phyloP scores from a whole-genome alignment of 2,329 filamentous ascomycete species.

The Penicillium sp. region DNA sequence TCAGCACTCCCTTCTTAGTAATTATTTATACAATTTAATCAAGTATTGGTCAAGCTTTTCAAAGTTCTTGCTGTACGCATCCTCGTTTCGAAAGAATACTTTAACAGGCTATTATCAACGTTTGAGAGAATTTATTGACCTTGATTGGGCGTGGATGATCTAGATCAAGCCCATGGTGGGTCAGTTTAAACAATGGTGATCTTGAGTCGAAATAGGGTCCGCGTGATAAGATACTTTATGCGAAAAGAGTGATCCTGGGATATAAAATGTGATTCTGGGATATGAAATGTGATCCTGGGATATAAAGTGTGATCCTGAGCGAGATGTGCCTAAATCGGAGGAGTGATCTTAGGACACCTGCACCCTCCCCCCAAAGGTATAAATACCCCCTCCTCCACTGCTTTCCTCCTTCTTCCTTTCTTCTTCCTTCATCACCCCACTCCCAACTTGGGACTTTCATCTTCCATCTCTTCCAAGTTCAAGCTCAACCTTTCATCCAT shows the following conservation, averaged over 20 bases:
- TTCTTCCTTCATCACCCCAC: not conserved
- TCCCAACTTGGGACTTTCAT: not conserved
- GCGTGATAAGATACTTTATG: no score
- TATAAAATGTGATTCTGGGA: no score
- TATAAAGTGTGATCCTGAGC: no score
- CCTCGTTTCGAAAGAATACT: no score
- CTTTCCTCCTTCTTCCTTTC: not conserved
- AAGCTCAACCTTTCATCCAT: not conserved
- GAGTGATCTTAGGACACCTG: not conserved
- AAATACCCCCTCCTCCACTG: not conserved
- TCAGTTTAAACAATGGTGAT: no score
- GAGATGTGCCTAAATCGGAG: no score
- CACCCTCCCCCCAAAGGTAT: not conserved
- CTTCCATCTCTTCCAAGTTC: not conserved
- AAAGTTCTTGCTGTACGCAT: not conserved
- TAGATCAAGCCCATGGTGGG: no score
- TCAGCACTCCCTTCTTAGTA: conserved; percentile 7
- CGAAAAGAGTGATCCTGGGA: not conserved
- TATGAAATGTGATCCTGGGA: not conserved
- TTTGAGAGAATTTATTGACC: no score
- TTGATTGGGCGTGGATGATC: no score
- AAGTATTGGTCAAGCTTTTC: not conserved
- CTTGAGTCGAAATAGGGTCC: no score
- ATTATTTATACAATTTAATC: not conserved
- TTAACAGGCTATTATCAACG: no score